Conservation (phyloP, 1,284 basidiomycete species). For the Malassezia nana region DNA sequence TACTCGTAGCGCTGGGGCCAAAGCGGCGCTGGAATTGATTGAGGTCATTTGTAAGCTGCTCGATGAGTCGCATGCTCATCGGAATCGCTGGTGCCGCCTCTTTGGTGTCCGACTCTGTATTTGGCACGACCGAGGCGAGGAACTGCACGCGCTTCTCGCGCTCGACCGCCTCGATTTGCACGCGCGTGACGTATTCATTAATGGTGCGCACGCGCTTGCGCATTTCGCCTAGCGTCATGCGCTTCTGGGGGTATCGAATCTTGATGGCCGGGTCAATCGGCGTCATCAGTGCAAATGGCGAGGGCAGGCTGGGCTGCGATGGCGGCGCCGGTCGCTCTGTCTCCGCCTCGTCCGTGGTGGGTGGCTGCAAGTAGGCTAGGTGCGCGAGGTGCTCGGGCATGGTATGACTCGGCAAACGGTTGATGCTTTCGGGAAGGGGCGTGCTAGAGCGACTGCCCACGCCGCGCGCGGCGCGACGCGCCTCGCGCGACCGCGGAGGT, state of each 20-base stretch:
- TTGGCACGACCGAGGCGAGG: slow-evolving; percentile 55
- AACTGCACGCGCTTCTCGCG: slow-evolving; percentile 40
- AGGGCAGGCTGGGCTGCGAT: slow-evolving; percentile 13
- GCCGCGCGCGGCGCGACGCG: slow-evolving; percentile 5
- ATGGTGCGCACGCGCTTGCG: slow-evolving; percentile 83
- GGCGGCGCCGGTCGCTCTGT: neutral
- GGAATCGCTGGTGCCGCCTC: slow-evolving; percentile 14
- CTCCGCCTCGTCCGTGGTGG: slow-evolving; percentile 51
- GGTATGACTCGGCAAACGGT: slow-evolving; percentile 50
- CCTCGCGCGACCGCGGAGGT: slow-evolving; percentile 14
- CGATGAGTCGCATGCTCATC: slow-evolving; percentile 41
- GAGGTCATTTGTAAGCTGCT: slow-evolving; percentile 42
- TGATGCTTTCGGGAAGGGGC: slow-evolving; percentile 21
- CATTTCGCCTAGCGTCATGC: slow-evolving; percentile 91
- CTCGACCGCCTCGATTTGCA: slow-evolving; percentile 49
- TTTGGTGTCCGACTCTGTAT: neutral
- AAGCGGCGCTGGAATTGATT: slow-evolving; percentile 38
- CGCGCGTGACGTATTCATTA: slow-evolving; percentile 66
- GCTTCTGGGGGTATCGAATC: slow-evolving; percentile 84
- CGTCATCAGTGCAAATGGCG: slow-evolving; percentile 28
- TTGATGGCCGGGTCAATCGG: slow-evolving; percentile 71
- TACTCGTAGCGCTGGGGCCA: slow-evolving; percentile 7
- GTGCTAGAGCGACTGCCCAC: slow-evolving; percentile 26
- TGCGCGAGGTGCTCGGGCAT: slow-evolving; percentile 88
- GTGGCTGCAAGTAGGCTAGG: slow-evolving; percentile 72